Conservation (phyloP, 2,329 filamentous ascomycete genomes). For the Calonectria multiphialidica region DNA sequence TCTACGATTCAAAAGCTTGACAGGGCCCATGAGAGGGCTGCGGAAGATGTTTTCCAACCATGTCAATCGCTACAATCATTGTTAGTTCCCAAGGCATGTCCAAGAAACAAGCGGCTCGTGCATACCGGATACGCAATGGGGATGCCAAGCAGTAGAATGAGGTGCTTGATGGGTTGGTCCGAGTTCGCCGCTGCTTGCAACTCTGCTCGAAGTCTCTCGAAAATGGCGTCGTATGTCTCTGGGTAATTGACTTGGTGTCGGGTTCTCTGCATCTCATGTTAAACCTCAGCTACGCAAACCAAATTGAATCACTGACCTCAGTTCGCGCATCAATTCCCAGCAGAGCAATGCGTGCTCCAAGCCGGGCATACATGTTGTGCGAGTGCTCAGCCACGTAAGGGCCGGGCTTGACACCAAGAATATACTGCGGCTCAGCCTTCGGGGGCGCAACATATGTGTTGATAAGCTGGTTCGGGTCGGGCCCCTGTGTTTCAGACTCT, state of each 20-base stretch:
- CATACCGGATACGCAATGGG: slow-evolving; percentile 84
- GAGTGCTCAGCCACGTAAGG: slow-evolving; percentile 93
- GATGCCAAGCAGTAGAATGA: slow-evolving; percentile 89
- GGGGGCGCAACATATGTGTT: slow-evolving; percentile 76
- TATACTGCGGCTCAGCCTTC: slow-evolving; percentile 77
- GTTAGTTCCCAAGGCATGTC: slow-evolving; percentile 19
- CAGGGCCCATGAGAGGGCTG: slow-evolving; percentile 87
- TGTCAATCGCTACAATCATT: slow-evolving; percentile 75
- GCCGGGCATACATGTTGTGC: slow-evolving; percentile 85
- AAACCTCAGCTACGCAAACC: slow-evolving; percentile 45
- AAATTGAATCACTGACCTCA: slow-evolving; percentile 66
- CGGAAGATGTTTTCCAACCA: slow-evolving; percentile 95
- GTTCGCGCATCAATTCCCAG: slow-evolving; percentile 93
- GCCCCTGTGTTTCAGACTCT: slow-evolving; percentile 57
- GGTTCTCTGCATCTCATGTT: slow-evolving; percentile 73
- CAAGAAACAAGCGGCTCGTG: slow-evolving; percentile 44
- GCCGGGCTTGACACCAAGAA: slow-evolving; percentile 80
- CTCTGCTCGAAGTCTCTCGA: slow-evolving; percentile 80
- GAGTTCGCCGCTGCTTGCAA: slow-evolving; percentile 74
- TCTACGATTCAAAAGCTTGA: slow-evolving; percentile 90
- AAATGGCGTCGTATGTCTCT: slow-evolving; percentile 88
- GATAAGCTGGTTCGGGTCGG: slow-evolving; percentile 79
- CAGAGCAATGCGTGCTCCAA: slow-evolving; percentile 87
- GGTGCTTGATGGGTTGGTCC: slow-evolving; percentile 85
- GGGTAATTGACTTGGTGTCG: slow-evolving; percentile 95